phyloP scores from a whole-genome alignment of 2,329 filamentous ascomycete genomes.

The Fusarium pilosicola region DNA sequence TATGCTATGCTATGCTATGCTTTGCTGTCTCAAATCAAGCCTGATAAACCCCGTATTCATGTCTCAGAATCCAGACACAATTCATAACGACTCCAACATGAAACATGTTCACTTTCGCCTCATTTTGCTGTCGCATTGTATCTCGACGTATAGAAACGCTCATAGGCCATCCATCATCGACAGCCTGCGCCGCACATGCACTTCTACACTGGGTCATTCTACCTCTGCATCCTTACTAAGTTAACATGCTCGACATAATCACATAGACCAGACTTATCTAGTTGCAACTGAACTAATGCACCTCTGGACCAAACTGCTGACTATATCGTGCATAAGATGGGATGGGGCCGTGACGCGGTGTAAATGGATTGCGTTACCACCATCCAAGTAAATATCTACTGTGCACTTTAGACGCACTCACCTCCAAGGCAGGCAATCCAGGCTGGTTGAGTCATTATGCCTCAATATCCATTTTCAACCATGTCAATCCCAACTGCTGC shows the following conservation, averaged over 20 bases:
- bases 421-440: not conserved
- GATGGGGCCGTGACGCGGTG: not conserved
- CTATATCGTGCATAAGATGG: conserved; percentile 11
- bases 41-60: not conserved
- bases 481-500: not conserved
- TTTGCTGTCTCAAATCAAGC: not conserved
- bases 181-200: conserved; percentile 11
- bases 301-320: conserved; percentile 12
- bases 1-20: not conserved
- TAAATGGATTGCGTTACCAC: not conserved
- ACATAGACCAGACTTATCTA: not conserved
- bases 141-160: conserved; percentile 16
- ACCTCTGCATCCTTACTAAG: not conserved
- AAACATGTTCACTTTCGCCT: conserved; percentile 26
- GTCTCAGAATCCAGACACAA: not conserved
- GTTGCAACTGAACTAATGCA: not conserved
- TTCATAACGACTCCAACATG: not conserved
- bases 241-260: conserved; percentile 11
- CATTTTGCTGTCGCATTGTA: conserved; percentile 7
- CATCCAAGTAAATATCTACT: not conserved
- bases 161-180: conserved; percentile 14
- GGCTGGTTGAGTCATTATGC: not conserved
- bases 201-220: conserved; percentile 10
- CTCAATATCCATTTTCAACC: not conserved
- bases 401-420: not conserved